A percentile compares a stretch with the other conserved stretches of the same genome.
phyloP scores from a whole-genome alignment of 495 filamentous ascomycete species.

The Tuber microsphaerosporum region DNA sequence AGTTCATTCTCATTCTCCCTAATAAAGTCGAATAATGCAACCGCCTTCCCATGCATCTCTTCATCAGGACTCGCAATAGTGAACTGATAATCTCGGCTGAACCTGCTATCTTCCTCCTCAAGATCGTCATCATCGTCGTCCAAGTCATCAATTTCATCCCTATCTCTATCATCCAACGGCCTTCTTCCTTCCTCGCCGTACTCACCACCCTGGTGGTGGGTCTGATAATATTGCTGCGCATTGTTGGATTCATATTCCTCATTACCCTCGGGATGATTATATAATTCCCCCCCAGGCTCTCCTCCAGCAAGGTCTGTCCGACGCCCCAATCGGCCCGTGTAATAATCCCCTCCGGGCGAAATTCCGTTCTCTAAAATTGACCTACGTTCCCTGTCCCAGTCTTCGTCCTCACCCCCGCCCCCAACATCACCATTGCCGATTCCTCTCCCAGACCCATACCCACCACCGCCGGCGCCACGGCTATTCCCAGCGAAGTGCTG shows the following conservation, averaged over 20 bases:
- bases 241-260: constrained; percentile 33
- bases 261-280: constrained; percentile 30
- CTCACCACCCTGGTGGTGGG: constrained; percentile 24
- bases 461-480: neutral
- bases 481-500: constrained; percentile 29
- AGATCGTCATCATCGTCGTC: constrained; percentile 41
- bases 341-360: constrained; percentile 39
- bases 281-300: constrained; percentile 41
- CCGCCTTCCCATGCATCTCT: constrained; percentile 94
- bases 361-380: constrained; percentile 38
- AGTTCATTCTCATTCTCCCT: constrained; percentile 96
- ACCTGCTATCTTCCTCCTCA: constrained; percentile 36
- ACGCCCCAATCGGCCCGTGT: constrained; percentile 35
- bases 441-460: neutral
- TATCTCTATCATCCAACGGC: neutral
- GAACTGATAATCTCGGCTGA: constrained; percentile 77
- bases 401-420: constrained; percentile 23
- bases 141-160: constrained; percentile 42
- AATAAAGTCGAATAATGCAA: constrained; percentile 89
- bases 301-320: constrained; percentile 38
- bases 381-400: constrained; percentile 31
- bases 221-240: constrained; percentile 27
- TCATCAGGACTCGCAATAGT: constrained; percentile 92
- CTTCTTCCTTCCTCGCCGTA: constrained; percentile 41
- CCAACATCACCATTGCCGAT: neutral